Evolutionary conservation across 2,329 filamentous ascomycete species (phyloP), one percentile per base, ranked within the genome.

Genomic region (Ascochyta clinopodiicola): DNA sequence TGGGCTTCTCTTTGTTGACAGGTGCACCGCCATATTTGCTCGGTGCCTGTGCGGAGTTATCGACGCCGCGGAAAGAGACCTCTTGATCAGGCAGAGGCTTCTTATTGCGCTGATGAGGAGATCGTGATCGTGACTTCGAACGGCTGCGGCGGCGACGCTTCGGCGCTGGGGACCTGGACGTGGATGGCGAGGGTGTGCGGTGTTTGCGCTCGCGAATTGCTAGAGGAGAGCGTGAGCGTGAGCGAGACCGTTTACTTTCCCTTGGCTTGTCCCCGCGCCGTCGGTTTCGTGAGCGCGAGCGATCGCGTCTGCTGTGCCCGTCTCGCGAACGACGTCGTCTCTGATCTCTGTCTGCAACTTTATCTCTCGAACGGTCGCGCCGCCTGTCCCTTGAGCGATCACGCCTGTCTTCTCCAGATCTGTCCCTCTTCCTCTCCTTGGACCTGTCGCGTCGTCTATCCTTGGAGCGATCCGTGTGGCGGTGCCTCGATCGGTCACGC

Each of bases 1-100:
- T 99, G 36, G 93, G 90, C 75, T 92, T 93, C 73, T 98, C 88
- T 70, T 95, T 93, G 56, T 89, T 87, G 60, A 64, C 51, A 9
- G 69, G 67, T 35, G 70, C 71, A 31, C 72, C 70, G 47, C 72
- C 62, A 54, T 71, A 65, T 64, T 72, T 66, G 48, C 69, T 62
- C 44, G 71, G 57, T 44, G 73, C 59, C 27, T 68, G 63, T 9
- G 51, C 56, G 17, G 66, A 68, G 57, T 72, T 62, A 48, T 74
- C 71, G 32, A 68, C 60, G 34, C 73, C 73, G 35, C 69, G 69
- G 70, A 79, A 82, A 24, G 78, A 78, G 8, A 80, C 74, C 37
- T 74, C 77, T 70, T 82, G 81, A 36, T 77, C 78, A 50, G 78
- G 79, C 32, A 80, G 74, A 43, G 80, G 74, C 48, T 75, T 75